Percentiles rank a stretch among this genome's conserved stretches.
phyloP scores from a whole-genome alignment of 345 rosid genomes.

The Aquilaria malaccensis region DNA sequence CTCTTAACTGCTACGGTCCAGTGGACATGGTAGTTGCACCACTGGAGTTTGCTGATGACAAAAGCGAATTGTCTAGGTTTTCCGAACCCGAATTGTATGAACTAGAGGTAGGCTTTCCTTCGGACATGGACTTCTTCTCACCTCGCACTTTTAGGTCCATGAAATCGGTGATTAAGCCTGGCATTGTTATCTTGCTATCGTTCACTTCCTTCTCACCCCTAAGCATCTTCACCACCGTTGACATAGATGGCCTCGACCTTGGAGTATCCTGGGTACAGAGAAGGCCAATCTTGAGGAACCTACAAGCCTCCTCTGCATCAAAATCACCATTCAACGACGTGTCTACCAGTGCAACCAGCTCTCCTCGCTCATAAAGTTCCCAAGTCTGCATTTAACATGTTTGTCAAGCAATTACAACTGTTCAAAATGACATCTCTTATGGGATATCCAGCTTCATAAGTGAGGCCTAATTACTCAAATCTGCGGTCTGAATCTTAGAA shows the following conservation, averaged over 20 bases:
- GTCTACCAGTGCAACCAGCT: conserved; percentile 63
- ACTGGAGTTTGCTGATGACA: conserved; percentile 40
- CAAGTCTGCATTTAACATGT: conserved; percentile 52
- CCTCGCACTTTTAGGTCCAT: conserved; percentile 69
- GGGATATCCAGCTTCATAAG: too few relatives aligned
- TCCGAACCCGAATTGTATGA: conserved; percentile 40
- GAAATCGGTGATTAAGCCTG: conserved; percentile 71
- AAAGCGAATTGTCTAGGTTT: conserved; percentile 33
- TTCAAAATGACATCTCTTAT: too few relatives aligned
- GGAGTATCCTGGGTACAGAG: conserved; percentile 77
- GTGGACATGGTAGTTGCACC: conserved; percentile 32
- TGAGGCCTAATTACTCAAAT: too few relatives aligned
- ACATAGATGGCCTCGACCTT: conserved; percentile 67
- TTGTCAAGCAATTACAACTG: not conserved
- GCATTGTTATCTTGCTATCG: conserved; percentile 38
- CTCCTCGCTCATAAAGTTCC: conserved; percentile 63
- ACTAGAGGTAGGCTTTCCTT: conserved; percentile 18
- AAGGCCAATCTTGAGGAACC: conserved; percentile 56
- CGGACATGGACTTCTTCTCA: conserved; percentile 16
- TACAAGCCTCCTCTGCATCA: conserved; percentile 70
- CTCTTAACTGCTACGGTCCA: conserved; percentile 13
- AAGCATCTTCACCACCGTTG: conserved; percentile 51
- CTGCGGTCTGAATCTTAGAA: too few relatives aligned
- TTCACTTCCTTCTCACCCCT: conserved; percentile 37
- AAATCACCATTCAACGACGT: conserved; percentile 41